Conservation (phyloP, 192 early-diverging fungal genomes). For the Hyaloraphidium curvatum region DNA sequence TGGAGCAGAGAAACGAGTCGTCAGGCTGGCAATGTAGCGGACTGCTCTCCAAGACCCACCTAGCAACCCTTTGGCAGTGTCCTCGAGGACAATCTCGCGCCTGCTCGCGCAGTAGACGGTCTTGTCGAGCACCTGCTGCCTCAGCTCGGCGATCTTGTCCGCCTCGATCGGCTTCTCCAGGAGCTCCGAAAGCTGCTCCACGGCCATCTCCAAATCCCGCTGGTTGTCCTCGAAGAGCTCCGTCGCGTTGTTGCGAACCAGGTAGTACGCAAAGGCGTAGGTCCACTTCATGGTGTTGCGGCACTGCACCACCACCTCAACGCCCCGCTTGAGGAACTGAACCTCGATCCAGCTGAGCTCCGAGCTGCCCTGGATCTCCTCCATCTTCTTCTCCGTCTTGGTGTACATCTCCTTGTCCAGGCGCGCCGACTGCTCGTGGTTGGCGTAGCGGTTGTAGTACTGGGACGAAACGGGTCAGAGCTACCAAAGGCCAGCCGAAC, state of each 20-base stretch:
- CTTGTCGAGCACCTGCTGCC: constrained; percentile 81
- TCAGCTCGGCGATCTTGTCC: constrained; percentile 54
- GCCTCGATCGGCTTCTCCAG: constrained; percentile 63
- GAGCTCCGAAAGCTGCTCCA: constrained; percentile 79
- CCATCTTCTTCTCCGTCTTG: constrained; percentile 88
- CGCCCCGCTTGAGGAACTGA: constrained; percentile 84
- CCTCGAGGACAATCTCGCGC: constrained; percentile 71
- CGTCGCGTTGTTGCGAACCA: constrained; percentile 65
- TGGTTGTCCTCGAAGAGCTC: constrained; percentile 96
- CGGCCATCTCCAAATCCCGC: constrained; percentile 92
- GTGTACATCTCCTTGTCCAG: constrained; percentile 58
- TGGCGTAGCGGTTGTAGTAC: constrained; percentile 94
- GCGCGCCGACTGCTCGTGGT: constrained; percentile 89
- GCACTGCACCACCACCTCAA: constrained; percentile 69
- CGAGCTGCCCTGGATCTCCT: constrained; percentile 76
- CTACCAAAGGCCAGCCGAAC: not conserved
- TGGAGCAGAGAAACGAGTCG: too few relatives aligned
- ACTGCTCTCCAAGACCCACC: constrained; percentile 78
- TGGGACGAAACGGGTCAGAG: constrained; percentile 10
- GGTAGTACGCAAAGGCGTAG: constrained; percentile 91
- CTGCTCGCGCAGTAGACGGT: constrained; percentile 75
- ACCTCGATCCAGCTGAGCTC: constrained; percentile 96
- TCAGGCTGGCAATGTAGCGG: too few relatives aligned
- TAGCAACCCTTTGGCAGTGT: constrained; percentile 69
- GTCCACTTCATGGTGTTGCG: constrained; percentile 95